A percentile compares a stretch with the other conserved stretches of the same genome.
These are phyloP conservation scores for Balakata baccata DNA, from an alignment of 345 rosid species.

Conservation along the genomic window DNA sequence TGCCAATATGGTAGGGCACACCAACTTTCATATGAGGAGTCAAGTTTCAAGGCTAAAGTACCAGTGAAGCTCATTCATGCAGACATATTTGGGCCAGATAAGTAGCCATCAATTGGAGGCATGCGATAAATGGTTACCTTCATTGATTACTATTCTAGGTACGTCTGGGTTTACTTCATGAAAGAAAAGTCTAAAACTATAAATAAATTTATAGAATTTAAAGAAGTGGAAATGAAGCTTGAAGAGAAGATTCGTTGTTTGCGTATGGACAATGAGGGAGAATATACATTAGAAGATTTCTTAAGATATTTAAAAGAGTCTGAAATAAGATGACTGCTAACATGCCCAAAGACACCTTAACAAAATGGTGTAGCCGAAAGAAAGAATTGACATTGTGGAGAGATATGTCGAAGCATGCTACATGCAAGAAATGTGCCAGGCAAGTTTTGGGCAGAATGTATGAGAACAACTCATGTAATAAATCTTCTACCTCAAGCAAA, in stretches of 20 bases:
- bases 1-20: neutral
- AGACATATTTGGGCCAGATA: neutral
- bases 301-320: neutral
- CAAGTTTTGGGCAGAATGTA: slow-evolving; percentile 1
- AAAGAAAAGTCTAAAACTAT: neutral
- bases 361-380: neutral
- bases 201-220: too few species aligned
- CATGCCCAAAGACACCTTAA: neutral
- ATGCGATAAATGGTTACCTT: neutral
- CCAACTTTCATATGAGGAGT: neutral
- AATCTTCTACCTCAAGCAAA: neutral
- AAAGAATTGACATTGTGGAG: slow-evolving; percentile 1
- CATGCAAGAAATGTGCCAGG: neutral
- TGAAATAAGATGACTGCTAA: neutral
- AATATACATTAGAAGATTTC: too few species aligned
- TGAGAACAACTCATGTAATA: neutral
- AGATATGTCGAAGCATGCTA: neutral
- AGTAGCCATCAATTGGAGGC: neutral
- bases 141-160: neutral
- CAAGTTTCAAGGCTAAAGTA: neutral
- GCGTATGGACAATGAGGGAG: neutral
- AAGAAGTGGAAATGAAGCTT: too few species aligned
- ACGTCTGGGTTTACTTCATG: neutral
- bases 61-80: neutral
- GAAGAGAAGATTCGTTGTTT: too few species aligned